Evolutionary conservation across 208 protist species (phyloP).

Genomic region (Phytomonas francai): DNA sequence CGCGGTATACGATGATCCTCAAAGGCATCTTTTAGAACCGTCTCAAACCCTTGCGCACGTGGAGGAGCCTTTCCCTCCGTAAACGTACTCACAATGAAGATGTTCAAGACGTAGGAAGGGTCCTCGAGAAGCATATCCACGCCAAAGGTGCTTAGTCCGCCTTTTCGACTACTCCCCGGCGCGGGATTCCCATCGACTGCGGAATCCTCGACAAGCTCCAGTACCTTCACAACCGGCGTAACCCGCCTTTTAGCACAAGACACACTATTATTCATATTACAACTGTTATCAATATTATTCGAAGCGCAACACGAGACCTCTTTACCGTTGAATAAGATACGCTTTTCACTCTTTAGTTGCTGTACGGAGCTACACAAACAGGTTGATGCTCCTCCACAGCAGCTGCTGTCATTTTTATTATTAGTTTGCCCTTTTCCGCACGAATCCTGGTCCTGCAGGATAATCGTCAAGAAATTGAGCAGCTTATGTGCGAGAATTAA

Average conservation of each 20-base stretch:
- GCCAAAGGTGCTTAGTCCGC: conserved; percentile 18
- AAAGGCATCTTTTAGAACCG: conserved; percentile 64
- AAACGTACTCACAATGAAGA: conserved; percentile 80
- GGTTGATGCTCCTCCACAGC: too few species aligned
- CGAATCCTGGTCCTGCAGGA: too few species aligned
- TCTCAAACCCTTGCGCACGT: conserved; percentile 51
- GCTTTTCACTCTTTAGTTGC: too few species aligned
- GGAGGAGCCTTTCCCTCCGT: conserved; percentile 65
- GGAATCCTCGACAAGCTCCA: conserved; percentile 1
- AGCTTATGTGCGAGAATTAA: conserved; percentile 58
- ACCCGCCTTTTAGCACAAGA: conserved; percentile 14
- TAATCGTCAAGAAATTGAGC: too few species aligned
- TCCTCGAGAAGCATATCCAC: conserved; percentile 49
- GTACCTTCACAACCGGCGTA: conserved; percentile 24
- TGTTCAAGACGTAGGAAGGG: conserved; percentile 27
- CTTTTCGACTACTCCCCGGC: conserved; percentile 11
- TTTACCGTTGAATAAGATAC: too few species aligned
- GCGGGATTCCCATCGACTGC: conserved; percentile 5
- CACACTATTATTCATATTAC: background rate
- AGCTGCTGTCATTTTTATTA: background rate
- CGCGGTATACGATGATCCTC: conserved; percentile 76
- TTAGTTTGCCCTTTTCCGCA: conserved; percentile 4
- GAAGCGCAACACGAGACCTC: too few species aligned
- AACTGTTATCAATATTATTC: background rate
- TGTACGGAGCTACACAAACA: too few species aligned